Conservation (phyloP, 2,329 filamentous ascomycete species). For the Hymenoscyphus linearis region DNA sequence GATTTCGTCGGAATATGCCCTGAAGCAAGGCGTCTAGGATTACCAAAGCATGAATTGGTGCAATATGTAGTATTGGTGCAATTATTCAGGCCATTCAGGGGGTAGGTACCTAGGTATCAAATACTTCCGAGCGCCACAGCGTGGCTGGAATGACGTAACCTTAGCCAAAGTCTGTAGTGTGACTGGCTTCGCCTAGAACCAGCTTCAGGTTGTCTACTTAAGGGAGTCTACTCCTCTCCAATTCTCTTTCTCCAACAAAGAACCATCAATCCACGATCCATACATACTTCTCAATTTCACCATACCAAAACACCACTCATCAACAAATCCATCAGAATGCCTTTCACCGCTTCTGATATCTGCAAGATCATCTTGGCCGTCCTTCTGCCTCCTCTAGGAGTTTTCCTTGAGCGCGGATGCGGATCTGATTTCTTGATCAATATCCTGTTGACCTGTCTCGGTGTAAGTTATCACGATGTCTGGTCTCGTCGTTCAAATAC, state of each 20-base stretch:
- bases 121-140: not conserved
- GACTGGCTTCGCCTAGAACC: not conserved
- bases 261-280: not conserved
- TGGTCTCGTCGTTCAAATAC: not conserved
- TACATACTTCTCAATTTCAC: not conserved
- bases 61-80: not conserved
- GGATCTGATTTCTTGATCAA: conserved; percentile 86
- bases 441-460: conserved; percentile 77
- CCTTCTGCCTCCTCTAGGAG: conserved; percentile 83
- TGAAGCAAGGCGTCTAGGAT: not conserved
- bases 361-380: conserved; percentile 84
- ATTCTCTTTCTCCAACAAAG: not conserved
- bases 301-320: not conserved
- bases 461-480: conserved; percentile 51
- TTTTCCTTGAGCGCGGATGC: conserved; percentile 89
- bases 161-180: not conserved
- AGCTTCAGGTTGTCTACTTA: not conserved
- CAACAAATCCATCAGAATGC: conserved; percentile 35
- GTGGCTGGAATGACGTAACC: not conserved
- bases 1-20: too few relatives aligned
- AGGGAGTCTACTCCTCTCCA: not conserved
- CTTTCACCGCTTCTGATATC: conserved; percentile 60
- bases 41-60: not conserved
- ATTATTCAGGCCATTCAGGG: not conserved
- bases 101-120: too few relatives aligned